Percentiles rank a stretch among this genome's conserved stretches.
These are phyloP conservation scores for Globisporangium okanoganense DNA, from an alignment of 352 stramenopile genomes.

Conservation along the genomic window DNA sequence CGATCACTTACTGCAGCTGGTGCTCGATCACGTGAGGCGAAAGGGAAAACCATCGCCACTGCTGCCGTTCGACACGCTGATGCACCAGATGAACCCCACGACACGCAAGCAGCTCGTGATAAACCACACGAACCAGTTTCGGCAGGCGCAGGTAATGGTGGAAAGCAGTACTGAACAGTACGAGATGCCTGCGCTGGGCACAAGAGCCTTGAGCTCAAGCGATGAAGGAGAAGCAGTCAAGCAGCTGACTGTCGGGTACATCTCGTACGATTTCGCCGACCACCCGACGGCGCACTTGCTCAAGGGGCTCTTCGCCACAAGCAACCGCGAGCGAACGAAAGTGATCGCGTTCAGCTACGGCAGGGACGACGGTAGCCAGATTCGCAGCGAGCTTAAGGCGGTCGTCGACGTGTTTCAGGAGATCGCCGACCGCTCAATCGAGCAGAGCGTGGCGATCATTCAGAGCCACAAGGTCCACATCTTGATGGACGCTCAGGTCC, in stretches of 20 bases:
- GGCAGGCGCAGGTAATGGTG: not conserved
- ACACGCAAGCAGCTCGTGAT: constrained; percentile 41
- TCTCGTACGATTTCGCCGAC: constrained; percentile 80
- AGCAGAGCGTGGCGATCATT: constrained; percentile 36
- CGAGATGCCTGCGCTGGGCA: not conserved
- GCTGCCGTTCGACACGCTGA: constrained; percentile 72
- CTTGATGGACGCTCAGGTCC: constrained; percentile 79
- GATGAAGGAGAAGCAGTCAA: not conserved
- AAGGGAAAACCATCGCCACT: constrained; percentile 23
- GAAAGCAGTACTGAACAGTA: not conserved
- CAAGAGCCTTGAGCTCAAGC: not conserved
- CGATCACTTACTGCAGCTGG: constrained; percentile 28
- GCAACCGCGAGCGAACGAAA: constrained; percentile 22
- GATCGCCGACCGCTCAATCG: constrained; percentile 31
- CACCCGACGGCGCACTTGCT: constrained; percentile 79
- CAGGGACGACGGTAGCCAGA: constrained; percentile 50
- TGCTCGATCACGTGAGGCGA: constrained; percentile 23
- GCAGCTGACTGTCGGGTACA: constrained; percentile 60
- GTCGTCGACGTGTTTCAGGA: constrained; percentile 56
- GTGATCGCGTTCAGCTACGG: constrained; percentile 58
- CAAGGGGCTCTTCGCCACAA: constrained; percentile 60
- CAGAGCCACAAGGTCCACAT: constrained; percentile 42
- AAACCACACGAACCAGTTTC: constrained; percentile 25
- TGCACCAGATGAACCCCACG: constrained; percentile 29
- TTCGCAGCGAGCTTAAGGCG: constrained; percentile 26